Percentiles rank a stretch among this genome's conserved stretches.
Conservation (phyloP, 2,329 filamentous ascomycete genomes). For the Dactylonectria macrodidyma region DNA sequence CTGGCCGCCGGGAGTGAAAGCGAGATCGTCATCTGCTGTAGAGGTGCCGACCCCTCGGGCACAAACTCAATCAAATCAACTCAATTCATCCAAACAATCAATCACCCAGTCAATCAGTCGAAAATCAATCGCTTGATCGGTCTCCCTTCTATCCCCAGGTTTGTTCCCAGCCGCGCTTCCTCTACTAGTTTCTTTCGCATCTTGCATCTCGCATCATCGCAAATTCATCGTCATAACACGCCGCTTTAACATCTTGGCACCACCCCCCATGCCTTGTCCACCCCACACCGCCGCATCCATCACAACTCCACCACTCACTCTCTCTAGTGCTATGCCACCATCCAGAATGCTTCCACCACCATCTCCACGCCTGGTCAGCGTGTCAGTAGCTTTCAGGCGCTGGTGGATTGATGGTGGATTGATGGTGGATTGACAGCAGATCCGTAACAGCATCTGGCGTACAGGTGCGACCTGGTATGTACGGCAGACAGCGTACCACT, state of each 20-base stretch:
- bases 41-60: not conserved
- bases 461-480: not conserved
- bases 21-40: not conserved
- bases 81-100: not conserved
- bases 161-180: not conserved
- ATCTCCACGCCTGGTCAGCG: not conserved
- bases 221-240: constrained; percentile 15
- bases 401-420: not conserved
- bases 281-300: constrained; percentile 1
- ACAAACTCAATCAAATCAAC: not conserved
- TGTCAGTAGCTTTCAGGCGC: not conserved
- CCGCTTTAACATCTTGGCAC: constrained; percentile 13
- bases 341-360: not conserved
- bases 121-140: not conserved
- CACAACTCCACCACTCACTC: not conserved
- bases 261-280: not conserved
- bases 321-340: not conserved
- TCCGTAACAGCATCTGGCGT: not conserved
- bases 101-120: not conserved
- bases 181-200: not conserved
- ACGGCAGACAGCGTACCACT: not conserved
- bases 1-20: not conserved
- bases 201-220: constrained; percentile 17
- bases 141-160: not conserved
- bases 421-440: not conserved